phyloP scores from a whole-genome alignment of 306 rosid genomes.

The Lotus japonicus region DNA sequence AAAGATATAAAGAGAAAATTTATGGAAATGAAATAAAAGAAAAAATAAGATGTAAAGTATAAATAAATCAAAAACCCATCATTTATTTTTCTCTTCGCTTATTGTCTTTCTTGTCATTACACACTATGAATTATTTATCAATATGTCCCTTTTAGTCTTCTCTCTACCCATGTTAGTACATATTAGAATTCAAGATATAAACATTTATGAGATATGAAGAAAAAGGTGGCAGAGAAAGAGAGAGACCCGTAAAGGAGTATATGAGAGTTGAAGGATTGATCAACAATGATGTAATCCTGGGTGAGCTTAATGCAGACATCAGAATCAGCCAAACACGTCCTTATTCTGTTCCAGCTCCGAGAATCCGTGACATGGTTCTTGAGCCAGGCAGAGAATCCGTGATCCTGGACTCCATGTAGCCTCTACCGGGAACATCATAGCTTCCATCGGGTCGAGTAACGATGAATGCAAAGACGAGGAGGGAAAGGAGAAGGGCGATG shows the following conservation, averaged over 20 bases:
- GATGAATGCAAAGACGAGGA: constrained; percentile 61
- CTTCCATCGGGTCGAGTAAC: constrained; percentile 58
- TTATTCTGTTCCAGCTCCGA: constrained; percentile 45
- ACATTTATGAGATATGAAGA: not conserved
- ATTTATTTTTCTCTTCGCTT: too few species aligned
- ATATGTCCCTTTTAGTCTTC: too few species aligned
- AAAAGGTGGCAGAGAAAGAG: not conserved
- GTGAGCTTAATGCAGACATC: constrained; percentile 41
- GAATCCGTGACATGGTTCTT: constrained; percentile 44
- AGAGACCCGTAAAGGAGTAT: constrained; percentile 59
- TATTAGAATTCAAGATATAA: too few species aligned
- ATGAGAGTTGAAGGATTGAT: constrained; percentile 52
- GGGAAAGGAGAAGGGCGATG: constrained; percentile 41
- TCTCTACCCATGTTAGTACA: too few species aligned
- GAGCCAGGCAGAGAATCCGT: constrained; percentile 64
- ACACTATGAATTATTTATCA: too few species aligned
- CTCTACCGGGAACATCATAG: constrained; percentile 46
- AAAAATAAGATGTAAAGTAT: too few species aligned
- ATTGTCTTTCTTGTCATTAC: too few species aligned
- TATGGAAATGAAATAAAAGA: too few species aligned
- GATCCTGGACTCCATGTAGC: constrained; percentile 50
- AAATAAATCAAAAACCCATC: too few species aligned
- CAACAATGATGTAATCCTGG: constrained; percentile 38
- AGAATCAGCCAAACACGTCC: constrained; percentile 59
- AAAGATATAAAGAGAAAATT: too few species aligned